A percentile compares a stretch with the other conserved stretches of the same genome.
These are phyloP conservation scores for Fusarium fracticaudum DNA, from an alignment of 2,329 filamentous ascomycete species.

Conservation along the genomic window DNA sequence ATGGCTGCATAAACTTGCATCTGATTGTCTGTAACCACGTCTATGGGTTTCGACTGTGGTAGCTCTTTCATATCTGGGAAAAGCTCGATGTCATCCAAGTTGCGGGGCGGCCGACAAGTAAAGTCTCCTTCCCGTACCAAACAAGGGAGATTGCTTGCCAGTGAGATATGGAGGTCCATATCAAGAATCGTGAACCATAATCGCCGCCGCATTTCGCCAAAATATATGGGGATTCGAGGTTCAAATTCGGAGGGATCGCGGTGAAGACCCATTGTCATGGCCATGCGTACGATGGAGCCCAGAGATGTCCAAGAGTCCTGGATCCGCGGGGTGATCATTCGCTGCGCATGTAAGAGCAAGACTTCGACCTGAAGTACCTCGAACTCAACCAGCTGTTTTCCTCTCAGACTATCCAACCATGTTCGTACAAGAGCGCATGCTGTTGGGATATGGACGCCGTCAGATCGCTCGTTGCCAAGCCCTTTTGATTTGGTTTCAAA, in stretches of 20 bases:
- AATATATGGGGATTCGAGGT: conserved; percentile 59
- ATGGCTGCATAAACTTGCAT: conserved; percentile 64
- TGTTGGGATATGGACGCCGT: conserved; percentile 66
- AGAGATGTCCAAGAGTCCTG: conserved; percentile 65
- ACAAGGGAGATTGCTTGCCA: conserved; percentile 62
- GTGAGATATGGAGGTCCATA: conserved; percentile 64
- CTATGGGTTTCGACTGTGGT: conserved; percentile 60
- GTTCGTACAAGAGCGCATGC: conserved; percentile 63
- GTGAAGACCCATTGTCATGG: conserved; percentile 68
- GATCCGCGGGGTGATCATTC: conserved; percentile 61
- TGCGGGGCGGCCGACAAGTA: conserved; percentile 62
- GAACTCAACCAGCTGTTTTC: conserved; percentile 63
- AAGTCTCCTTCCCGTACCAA: conserved; percentile 63
- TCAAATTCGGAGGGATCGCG: conserved; percentile 65
- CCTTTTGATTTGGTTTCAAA: conserved; percentile 62
- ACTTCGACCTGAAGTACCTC: conserved; percentile 64
- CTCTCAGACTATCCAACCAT: conserved; percentile 62
- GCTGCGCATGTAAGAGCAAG: conserved; percentile 61
- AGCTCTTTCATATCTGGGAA: conserved; percentile 59
- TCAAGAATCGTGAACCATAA: conserved; percentile 67
- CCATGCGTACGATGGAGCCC: conserved; percentile 65
- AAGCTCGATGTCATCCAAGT: conserved; percentile 63
- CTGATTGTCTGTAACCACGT: conserved; percentile 62
- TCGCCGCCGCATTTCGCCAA: conserved; percentile 63
- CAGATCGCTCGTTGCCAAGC: conserved; percentile 59